Percentiles rank a stretch among this genome's conserved stretches.
These are phyloP conservation scores for Triticum urartu DNA, from an alignment of 176 grass and related monocot genomes.

Conservation along the genomic window DNA sequence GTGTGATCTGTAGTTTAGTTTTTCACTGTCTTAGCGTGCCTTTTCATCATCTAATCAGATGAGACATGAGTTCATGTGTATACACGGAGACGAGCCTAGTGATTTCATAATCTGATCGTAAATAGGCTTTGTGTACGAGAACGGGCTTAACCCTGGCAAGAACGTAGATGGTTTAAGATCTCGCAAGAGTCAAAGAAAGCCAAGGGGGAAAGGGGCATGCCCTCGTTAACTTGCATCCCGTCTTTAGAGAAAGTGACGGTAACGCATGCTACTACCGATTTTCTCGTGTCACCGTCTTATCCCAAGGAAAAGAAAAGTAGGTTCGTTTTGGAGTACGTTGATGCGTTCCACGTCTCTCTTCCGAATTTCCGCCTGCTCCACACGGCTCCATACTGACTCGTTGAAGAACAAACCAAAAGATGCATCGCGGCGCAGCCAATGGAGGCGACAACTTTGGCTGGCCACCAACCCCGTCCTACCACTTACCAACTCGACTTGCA, in stretches of 20 bases:
- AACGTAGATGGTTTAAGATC: too few species aligned
- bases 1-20: too few species aligned
- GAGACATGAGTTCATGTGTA: too few species aligned
- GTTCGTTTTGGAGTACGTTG: neutral
- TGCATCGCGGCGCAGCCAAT: neutral
- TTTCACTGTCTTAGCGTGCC: too few species aligned
- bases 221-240: neutral
- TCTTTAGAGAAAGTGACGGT: neutral
- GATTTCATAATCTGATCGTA: too few species aligned
- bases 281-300: slow-evolving; percentile 16
- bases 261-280: neutral
- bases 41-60: too few species aligned
- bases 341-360: neutral
- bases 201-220: too few species aligned
- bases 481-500: neutral
- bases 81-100: too few species aligned
- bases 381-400: neutral
- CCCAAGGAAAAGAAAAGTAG: neutral
- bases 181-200: too few species aligned
- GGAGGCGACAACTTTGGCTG: neutral
- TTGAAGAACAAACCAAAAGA: neutral
- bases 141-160: too few species aligned
- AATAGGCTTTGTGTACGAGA: too few species aligned
- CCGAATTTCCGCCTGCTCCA: too few species aligned
- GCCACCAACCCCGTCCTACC: neutral